Evolutionary conservation across 768 basidiomycete genomes (phyloP).

Genomic region (Naganishia vishniacii): DNA sequence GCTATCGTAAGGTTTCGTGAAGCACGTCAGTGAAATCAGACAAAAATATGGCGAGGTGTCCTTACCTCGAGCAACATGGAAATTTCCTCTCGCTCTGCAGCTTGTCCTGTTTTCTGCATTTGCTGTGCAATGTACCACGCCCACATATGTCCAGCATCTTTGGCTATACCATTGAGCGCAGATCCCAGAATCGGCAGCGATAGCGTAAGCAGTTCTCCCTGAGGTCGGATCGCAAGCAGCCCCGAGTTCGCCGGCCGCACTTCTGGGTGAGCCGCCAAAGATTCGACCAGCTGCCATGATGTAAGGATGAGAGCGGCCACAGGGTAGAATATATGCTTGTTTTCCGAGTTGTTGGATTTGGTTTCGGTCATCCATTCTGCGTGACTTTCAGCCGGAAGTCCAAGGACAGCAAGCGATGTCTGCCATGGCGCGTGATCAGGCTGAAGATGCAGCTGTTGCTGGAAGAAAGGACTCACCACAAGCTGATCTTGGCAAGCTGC

Average conservation of each 20-base stretch:
- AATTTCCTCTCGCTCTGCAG: slow-evolving; percentile 1
- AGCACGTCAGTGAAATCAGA: background rate
- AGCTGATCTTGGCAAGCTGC: background rate
- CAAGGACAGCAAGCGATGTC: background rate
- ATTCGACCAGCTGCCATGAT: background rate
- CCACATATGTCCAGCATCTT: slow-evolving; percentile 8
- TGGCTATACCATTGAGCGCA: slow-evolving; percentile 9
- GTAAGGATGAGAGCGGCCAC: slow-evolving; percentile 2
- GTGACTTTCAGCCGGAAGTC: background rate
- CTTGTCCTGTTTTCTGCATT: background rate
- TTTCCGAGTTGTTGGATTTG: background rate
- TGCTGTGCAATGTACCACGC: background rate
- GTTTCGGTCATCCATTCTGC: background rate
- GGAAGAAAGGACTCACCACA: background rate
- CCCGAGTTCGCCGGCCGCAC: background rate
- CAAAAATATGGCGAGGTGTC: too few relatives aligned
- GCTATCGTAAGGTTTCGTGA: background rate
- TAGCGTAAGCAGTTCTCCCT: background rate
- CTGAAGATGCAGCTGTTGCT: too few relatives aligned
- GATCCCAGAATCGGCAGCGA: slow-evolving; percentile 14
- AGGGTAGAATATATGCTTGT: background rate
- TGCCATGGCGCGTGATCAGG: background rate
- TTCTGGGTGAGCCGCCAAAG: background rate
- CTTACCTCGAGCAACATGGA: slow-evolving; percentile 13
- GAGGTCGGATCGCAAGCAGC: background rate